A percentile compares a stretch with the other conserved stretches of the same genome.
These are phyloP conservation scores for Saccharum spontaneum DNA, from an alignment of 176 grass and related monocot genomes.

Conservation along the genomic window DNA sequence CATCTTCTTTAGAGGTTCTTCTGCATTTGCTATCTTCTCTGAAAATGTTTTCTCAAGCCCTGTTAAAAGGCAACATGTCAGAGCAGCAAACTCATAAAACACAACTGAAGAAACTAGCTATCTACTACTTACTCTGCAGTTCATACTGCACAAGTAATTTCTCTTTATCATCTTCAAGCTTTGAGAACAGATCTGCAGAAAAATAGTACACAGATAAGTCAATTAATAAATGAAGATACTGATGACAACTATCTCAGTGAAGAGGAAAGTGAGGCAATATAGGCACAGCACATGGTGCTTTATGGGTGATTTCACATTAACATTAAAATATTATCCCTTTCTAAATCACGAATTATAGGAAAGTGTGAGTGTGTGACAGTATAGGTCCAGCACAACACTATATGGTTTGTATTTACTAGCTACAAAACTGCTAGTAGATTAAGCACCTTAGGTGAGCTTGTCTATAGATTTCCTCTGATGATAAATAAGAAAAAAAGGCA, in stretches of 20 bases:
- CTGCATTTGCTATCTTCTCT: slow-evolving; percentile 38
- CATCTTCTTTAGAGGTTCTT: slow-evolving; percentile 84
- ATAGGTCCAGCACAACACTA: too few species aligned
- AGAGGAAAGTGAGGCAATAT: too few species aligned
- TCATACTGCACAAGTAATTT: slow-evolving; percentile 72
- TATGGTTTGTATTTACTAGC: neutral
- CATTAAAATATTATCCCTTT: too few species aligned
- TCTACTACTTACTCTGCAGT: slow-evolving; percentile 55
- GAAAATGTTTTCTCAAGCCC: slow-evolving; percentile 70
- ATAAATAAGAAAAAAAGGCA: too few species aligned
- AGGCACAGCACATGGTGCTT: too few species aligned
- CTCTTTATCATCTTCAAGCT: slow-evolving; percentile 79
- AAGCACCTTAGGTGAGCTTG: too few species aligned
- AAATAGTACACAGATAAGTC: neutral
- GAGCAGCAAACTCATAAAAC: neutral
- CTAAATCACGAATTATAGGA: too few species aligned
- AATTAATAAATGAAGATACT: neutral
- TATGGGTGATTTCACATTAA: too few species aligned
- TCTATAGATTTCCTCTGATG: too few species aligned
- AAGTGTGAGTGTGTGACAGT: too few species aligned
- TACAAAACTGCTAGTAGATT: neutral
- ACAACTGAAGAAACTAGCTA: neutral
- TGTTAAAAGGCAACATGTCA: slow-evolving; percentile 30
- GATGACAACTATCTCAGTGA: neutral
- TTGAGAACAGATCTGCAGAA: slow-evolving; percentile 67